Conservation (phyloP, 345 rosid genomes). For the Gossypium mustelinum region DNA sequence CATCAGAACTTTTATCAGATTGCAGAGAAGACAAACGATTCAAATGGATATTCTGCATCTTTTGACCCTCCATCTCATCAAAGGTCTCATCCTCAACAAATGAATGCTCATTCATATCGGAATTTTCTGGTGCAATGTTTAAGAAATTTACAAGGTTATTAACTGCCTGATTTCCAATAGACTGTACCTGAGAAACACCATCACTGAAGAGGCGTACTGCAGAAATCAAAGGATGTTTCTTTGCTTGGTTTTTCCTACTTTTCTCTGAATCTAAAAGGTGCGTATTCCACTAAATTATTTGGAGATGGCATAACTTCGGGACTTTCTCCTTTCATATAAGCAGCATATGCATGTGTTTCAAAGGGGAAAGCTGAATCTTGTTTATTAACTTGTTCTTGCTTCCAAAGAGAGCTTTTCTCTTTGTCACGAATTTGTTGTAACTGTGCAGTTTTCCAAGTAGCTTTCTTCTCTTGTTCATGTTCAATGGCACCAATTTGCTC, state of each 20-base stretch:
- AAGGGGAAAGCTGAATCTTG: constrained; percentile 42
- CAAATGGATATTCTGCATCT: constrained; percentile 34
- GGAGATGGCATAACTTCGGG: constrained; percentile 39
- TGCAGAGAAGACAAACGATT: constrained; percentile 66
- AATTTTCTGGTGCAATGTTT: no score
- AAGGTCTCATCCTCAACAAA: constrained; percentile 48
- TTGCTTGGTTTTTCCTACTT: constrained; percentile 47
- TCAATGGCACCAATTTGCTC: constrained; percentile 95
- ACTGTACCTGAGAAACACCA: constrained; percentile 63
- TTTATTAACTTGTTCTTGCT: constrained; percentile 39
- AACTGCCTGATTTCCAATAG: constrained; percentile 88
- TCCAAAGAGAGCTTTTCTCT: constrained; percentile 37
- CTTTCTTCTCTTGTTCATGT: no score
- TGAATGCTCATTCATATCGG: constrained; percentile 50
- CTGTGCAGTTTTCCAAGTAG: no score
- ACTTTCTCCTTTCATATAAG: constrained; percentile 28
- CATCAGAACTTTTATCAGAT: constrained; percentile 76
- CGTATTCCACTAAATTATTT: constrained; percentile 38
- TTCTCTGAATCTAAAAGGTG: constrained; percentile 38
- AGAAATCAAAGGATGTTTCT: constrained; percentile 70
- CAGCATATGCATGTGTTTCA: constrained; percentile 44
- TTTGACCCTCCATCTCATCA: constrained; percentile 64
- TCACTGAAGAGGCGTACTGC: constrained; percentile 54
- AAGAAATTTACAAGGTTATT: constrained; percentile 10
- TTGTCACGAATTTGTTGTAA: no score